Evolutionary conservation across 768 basidiomycete species (phyloP), one percentile per base, ranked within the genome.

Genomic region (Lanmaoa pseudosensibilis): DNA sequence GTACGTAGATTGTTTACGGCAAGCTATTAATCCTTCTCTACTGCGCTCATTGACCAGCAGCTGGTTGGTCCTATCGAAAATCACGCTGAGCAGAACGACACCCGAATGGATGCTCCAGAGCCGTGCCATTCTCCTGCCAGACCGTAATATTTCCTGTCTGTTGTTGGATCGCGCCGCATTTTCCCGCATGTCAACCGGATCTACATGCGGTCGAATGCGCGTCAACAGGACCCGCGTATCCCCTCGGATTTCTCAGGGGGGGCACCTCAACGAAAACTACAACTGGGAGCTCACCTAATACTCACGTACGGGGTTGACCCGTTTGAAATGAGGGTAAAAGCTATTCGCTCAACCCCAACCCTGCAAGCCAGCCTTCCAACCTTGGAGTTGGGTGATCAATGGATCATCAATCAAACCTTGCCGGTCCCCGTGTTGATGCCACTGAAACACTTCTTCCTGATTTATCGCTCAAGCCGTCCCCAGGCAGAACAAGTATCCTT

Each of bases 201-300:
- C 19, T 16, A 23, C 23, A 13, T 36, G 45, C n/a, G n/a, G 13
- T 32, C 19, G 27, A 46, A 46, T 46, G 10, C 16, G 15, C n/a
- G 3, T 3, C 37, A 9, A 40, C 39, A 23, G 11, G 25, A 21
- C 43, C 37, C 19, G 19, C 18, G n/a, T 53, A 66, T 61, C 49
- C 49, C 65, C 62, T 65, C 65, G 62, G 56, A 39, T 44, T 67
- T 67, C 65, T 50, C 65, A 67, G 46, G 51, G 23, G 10, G 6
- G 27, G 16, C 16, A 1, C 39, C 40, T 40, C 34, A 21, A 46
- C 16, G 19, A 44, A 40, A 38, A 39, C 48, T 7, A 16, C 23
- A 19, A 30, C 9, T 34, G 34, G 30, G 40, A 39, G 23, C 34
- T 58, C 21, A 36, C 21, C 27, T 39, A 25, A 46, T 50, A 33